A percentile compares a stretch with the other conserved stretches of the same genome.
These are phyloP conservation scores for Pistacia vera DNA, from an alignment of 345 rosid species.

Conservation along the genomic window DNA sequence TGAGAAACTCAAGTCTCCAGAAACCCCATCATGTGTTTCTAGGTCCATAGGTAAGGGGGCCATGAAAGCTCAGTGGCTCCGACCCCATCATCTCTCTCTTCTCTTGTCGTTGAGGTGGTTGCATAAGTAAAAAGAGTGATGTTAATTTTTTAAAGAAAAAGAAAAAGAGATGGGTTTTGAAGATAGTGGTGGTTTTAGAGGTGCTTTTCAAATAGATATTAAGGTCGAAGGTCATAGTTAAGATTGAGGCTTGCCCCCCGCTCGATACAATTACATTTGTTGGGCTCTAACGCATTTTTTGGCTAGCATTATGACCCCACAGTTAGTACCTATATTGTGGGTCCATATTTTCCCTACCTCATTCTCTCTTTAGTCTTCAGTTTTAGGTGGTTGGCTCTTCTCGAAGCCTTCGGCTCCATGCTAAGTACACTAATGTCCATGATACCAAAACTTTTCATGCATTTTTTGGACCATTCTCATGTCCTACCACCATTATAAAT, in stretches of 20 bases:
- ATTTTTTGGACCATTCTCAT: constrained; percentile 28
- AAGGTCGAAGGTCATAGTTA: constrained; percentile 68
- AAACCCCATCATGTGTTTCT: constrained; percentile 19
- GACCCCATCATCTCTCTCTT: constrained; percentile 50
- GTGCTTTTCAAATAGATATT: constrained; percentile 57
- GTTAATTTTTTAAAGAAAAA: constrained; percentile 1
- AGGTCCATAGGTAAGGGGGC: constrained; percentile 8
- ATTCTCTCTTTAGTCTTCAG: constrained; percentile 10
- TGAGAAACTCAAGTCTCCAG: background rate
- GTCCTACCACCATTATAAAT: constrained; percentile 80
- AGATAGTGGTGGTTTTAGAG: constrained; percentile 40
- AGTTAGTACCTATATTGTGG: constrained; percentile 25
- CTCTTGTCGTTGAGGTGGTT: constrained; percentile 54
- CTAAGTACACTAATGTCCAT: constrained; percentile 47
- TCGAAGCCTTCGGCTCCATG: constrained; percentile 39
- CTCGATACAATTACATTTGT: constrained; percentile 8
- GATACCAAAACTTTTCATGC: constrained; percentile 50
- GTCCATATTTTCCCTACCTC: constrained; percentile 18
- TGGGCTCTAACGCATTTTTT: constrained; percentile 15
- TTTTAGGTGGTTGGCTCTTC: constrained; percentile 58
- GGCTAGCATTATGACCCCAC: constrained; percentile 3
- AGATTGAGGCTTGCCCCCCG: constrained; percentile 54
- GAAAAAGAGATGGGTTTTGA: background rate
- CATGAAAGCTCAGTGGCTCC: constrained; percentile 61
- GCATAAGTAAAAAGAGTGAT: constrained; percentile 47